Evolutionary conservation across 176 grass and related monocot genomes (phyloP).

Genomic region (Thinopyrum elongatum): DNA sequence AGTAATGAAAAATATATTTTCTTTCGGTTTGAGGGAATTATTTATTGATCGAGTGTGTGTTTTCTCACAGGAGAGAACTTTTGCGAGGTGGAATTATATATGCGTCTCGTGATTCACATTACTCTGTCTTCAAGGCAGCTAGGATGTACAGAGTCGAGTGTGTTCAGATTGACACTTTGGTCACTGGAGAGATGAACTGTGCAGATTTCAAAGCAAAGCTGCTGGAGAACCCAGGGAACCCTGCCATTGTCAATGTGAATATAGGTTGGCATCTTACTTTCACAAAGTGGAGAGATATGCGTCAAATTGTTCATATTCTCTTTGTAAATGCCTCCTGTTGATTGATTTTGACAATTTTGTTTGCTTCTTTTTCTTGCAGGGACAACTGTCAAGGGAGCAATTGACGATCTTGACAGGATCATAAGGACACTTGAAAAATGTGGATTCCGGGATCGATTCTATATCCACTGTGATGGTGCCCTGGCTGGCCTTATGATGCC

Average conservation of each 20-base stretch:
- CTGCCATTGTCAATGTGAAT: slow-evolving; percentile 42
- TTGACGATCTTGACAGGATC: slow-evolving; percentile 40
- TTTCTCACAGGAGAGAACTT: slow-evolving; percentile 29
- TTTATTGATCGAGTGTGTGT: too few species aligned
- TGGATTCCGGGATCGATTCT: slow-evolving; percentile 37
- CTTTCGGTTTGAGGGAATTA: too few species aligned
- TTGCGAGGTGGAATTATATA: slow-evolving; percentile 45
- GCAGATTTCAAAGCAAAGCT: slow-evolving; percentile 30
- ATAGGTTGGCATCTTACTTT: neutral
- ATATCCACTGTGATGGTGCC: slow-evolving; percentile 54
- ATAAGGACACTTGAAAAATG: slow-evolving; percentile 44
- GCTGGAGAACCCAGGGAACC: slow-evolving; percentile 1
- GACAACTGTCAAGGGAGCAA: slow-evolving; percentile 22
- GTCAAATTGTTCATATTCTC: neutral
- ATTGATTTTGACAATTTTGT: neutral
- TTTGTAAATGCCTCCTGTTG: neutral
- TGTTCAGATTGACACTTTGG: slow-evolving; percentile 17
- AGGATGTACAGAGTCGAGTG: slow-evolving; percentile 59
- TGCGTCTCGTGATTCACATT: slow-evolving; percentile 46
- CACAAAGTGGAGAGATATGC: too few species aligned
- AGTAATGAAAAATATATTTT: neutral
- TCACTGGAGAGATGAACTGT: slow-evolving; percentile 48
- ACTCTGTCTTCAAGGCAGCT: too few species aligned
- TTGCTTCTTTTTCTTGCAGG: neutral
- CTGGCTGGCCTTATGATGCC: too few species aligned